Evolutionary conservation across 163 green algal genomes (phyloP).

Genomic region (Chloroidium sp.): DNA sequence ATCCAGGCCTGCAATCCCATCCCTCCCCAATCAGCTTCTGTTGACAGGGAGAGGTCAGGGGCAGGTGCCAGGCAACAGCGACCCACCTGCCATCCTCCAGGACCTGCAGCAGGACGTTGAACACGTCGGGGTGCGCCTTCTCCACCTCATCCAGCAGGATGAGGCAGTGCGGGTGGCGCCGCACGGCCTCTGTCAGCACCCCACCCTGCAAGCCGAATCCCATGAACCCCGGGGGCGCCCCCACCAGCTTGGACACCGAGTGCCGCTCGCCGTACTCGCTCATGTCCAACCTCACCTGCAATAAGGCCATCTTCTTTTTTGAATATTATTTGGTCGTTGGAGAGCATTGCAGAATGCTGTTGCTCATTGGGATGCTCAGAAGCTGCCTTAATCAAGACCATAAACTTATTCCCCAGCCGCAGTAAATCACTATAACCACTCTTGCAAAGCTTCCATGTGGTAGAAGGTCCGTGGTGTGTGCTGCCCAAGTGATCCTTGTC

Average conservation of each 20-base stretch:
- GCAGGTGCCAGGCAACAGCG: background rate
- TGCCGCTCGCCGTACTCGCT: conserved; percentile 92
- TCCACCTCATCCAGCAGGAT: conserved; percentile 87
- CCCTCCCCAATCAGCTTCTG: too few relatives aligned
- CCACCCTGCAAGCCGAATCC: conserved; percentile 71
- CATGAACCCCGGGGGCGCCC: conserved; percentile 83
- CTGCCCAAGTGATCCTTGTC: too few relatives aligned
- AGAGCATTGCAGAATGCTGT: conserved; percentile 22
- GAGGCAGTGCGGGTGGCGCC: conserved; percentile 60
- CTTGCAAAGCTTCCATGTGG: too few relatives aligned
- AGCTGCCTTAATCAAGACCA: background rate
- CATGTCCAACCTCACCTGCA: conserved; percentile 84
- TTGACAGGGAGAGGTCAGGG: background rate
- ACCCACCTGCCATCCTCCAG: conserved; percentile 57
- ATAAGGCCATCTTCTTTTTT: conserved; percentile 31
- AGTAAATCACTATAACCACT: too few relatives aligned
- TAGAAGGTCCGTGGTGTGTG: too few relatives aligned
- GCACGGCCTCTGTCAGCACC: conserved; percentile 81
- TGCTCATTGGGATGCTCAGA: background rate
- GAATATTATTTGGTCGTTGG: too few relatives aligned
- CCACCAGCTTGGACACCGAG: conserved; percentile 80
- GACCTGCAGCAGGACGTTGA: conserved; percentile 82
- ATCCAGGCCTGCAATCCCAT: too few relatives aligned
- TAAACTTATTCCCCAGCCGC: too few relatives aligned
- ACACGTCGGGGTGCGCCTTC: conserved; percentile 88